Conservation (phyloP, 2,329 filamentous ascomycete genomes). For the Ophiocordyceps camponoti-rufipedis region DNA sequence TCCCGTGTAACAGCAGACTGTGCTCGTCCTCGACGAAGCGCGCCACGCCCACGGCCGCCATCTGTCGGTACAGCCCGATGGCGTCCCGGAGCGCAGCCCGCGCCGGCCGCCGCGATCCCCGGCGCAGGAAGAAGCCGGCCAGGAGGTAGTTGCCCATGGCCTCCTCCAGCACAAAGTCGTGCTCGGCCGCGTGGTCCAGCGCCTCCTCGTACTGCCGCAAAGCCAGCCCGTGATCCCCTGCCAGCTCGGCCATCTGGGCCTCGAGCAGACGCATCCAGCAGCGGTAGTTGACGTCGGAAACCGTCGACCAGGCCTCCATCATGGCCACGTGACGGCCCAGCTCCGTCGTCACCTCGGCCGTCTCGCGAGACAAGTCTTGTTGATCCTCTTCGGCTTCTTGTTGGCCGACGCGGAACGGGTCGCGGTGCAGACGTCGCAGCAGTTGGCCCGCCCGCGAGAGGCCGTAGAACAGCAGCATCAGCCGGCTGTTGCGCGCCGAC, state of each 20-base stretch:
- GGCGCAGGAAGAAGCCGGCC: conserved; percentile 50
- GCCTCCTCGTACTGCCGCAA: conserved; percentile 50
- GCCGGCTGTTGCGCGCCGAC: conserved; percentile 39
- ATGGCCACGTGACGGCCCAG: conserved; percentile 37
- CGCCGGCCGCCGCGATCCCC: conserved; percentile 47
- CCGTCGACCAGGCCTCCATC: conserved; percentile 43
- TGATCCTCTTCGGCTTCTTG: too few species aligned
- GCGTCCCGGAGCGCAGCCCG: conserved; percentile 50
- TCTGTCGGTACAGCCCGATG: conserved; percentile 46
- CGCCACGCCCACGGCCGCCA: conserved; percentile 52
- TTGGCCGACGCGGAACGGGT: conserved; percentile 17
- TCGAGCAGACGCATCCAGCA: conserved; percentile 50
- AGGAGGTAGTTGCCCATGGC: conserved; percentile 57
- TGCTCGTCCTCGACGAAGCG: conserved; percentile 51
- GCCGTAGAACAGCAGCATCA: conserved; percentile 41
- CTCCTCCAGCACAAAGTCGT: conserved; percentile 52
- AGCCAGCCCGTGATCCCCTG: conserved; percentile 34
- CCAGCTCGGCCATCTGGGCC: conserved; percentile 49
- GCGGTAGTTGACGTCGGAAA: conserved; percentile 54
- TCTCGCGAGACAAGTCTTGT: conserved; percentile 18
- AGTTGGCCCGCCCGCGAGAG: conserved; percentile 35
- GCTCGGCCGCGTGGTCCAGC: conserved; percentile 51
- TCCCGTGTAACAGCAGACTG: conserved; percentile 45
- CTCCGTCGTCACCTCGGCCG: conserved; percentile 29
- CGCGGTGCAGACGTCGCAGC: conserved; percentile 25